Evolutionary conservation across 179 eudicot genomes (phyloP).

Genomic region (Patellifolia procumbens): DNA sequence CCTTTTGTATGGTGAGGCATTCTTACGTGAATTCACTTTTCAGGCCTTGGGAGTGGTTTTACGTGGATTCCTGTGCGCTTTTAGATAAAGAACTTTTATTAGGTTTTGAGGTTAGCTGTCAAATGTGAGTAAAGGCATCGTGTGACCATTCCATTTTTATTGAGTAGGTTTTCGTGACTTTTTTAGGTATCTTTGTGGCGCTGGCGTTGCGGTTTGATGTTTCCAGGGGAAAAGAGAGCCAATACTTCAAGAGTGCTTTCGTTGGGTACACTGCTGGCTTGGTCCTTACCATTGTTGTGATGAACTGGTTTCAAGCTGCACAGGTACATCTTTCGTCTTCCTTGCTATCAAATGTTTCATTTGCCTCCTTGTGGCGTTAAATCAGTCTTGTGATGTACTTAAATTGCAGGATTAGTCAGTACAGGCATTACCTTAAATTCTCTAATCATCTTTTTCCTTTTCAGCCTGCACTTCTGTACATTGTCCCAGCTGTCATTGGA

Average conservation of each 20-base stretch:
- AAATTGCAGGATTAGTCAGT: background rate
- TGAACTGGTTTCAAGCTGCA: constrained; percentile 99
- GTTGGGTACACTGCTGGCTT: constrained; percentile 75
- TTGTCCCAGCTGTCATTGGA: constrained; percentile 92
- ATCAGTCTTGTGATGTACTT: background rate
- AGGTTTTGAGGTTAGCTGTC: background rate
- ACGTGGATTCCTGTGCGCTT: background rate
- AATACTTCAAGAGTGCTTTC: constrained; percentile 93
- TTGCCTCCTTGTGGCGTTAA: background rate
- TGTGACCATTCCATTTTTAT: background rate
- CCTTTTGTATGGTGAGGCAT: background rate
- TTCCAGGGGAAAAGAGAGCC: constrained; percentile 82
- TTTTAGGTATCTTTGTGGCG: constrained; percentile 90
- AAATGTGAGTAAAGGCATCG: background rate
- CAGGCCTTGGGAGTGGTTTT: background rate
- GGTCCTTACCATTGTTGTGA: constrained; percentile 80
- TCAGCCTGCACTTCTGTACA: constrained; percentile 96
- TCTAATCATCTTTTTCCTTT: constrained; percentile 25
- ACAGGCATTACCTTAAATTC: background rate
- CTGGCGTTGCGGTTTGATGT: constrained; percentile 96
- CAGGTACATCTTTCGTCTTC: constrained; percentile 51
- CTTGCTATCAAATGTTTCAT: background rate
- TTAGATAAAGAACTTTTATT: background rate
- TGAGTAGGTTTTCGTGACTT: constrained; percentile 23
- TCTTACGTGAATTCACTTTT: background rate